Percentiles rank a stretch among this genome's conserved stretches.
Conservation (phyloP, 2,329 filamentous ascomycete genomes). For the Botrytis cinerea region DNA sequence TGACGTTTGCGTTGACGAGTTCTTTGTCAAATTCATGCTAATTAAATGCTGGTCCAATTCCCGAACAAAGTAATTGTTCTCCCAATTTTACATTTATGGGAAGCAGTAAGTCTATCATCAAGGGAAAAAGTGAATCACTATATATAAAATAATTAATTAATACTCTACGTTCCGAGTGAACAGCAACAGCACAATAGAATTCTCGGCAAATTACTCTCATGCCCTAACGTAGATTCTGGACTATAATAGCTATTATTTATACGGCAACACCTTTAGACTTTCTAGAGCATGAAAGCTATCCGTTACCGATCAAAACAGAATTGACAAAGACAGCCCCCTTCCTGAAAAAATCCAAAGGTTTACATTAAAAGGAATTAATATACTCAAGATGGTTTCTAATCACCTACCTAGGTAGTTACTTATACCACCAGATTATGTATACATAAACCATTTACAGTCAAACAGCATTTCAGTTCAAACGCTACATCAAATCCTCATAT, state of each 20-base stretch:
- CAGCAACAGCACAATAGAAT: neutral
- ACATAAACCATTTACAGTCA: no score
- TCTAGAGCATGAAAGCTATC: neutral
- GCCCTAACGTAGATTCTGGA: neutral
- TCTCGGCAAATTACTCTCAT: neutral
- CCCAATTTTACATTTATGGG: neutral
- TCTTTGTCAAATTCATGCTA: neutral
- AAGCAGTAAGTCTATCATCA: neutral
- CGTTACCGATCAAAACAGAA: neutral
- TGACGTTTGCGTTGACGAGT: neutral
- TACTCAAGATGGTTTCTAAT: no score
- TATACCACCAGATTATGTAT: no score
- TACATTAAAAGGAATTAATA: accelerated
- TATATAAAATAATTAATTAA: neutral
- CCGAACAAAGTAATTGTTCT: neutral
- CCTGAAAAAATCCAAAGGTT: neutral
- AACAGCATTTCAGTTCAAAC: no score
- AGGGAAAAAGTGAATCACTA: neutral
- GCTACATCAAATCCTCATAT: no score
- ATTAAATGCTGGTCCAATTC: neutral
- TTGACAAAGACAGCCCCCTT: neutral
- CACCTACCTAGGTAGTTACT: no score
- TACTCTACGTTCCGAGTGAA: neutral
- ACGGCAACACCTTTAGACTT: neutral
- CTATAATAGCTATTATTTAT: neutral